Conservation (phyloP, 1,284 basidiomycete genomes). For the Agaricales sp. region DNA sequence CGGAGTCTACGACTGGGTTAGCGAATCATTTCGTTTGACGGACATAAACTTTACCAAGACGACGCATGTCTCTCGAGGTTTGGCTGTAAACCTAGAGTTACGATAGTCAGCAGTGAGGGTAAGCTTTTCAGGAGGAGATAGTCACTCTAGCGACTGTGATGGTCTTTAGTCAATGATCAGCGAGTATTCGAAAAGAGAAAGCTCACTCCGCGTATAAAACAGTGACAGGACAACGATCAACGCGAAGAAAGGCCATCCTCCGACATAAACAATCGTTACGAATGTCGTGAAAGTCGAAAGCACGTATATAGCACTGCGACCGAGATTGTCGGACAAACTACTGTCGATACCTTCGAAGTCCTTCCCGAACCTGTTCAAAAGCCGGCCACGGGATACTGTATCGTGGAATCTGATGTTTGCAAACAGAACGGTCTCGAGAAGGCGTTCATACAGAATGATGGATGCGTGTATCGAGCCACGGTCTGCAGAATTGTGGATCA, state of each 20-base stretch:
- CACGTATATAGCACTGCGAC: conserved; percentile 57
- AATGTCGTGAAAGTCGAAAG: conserved; percentile 36
- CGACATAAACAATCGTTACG: conserved; percentile 67
- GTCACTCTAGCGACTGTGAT: background rate
- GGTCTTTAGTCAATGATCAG: conserved; percentile 13
- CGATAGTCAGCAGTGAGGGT: conserved; percentile 3
- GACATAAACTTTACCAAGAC: conserved; percentile 42
- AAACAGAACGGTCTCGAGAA: conserved; percentile 82
- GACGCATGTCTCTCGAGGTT: conserved; percentile 82
- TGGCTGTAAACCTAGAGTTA: conserved; percentile 70
- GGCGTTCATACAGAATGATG: conserved; percentile 57
- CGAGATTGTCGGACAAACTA: conserved; percentile 78
- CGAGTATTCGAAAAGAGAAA: background rate
- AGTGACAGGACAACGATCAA: conserved; percentile 48
- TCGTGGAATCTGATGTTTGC: conserved; percentile 93
- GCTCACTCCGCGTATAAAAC: conserved; percentile 62
- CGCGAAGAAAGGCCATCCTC: conserved; percentile 66
- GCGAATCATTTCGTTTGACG: background rate
- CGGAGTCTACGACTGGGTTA: conserved; percentile 47
- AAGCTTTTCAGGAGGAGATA: too few species aligned
- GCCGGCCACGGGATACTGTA: conserved; percentile 77
- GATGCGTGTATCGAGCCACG: conserved; percentile 63
- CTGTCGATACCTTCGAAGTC: conserved; percentile 92
- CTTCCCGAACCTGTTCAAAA: conserved; percentile 88
- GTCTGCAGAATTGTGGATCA: conserved; percentile 29